phyloP scores from a whole-genome alignment of 495 filamentous ascomycete genomes.

The Penicillium steckii region DNA sequence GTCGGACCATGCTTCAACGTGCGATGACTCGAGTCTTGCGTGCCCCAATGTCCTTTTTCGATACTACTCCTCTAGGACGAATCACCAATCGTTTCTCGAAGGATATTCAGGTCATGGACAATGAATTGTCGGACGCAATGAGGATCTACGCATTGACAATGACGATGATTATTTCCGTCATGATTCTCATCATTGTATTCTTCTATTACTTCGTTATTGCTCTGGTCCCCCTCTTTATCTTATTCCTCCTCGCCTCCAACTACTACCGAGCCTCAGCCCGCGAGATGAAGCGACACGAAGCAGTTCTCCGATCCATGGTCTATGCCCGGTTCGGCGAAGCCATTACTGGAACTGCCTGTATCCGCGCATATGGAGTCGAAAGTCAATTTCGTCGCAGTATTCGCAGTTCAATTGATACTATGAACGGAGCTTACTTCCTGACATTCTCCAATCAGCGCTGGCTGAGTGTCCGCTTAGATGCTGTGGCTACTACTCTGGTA shows the following conservation, averaged over 20 bases:
- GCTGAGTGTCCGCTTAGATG: constrained; percentile 81
- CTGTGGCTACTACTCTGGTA: constrained; percentile 76
- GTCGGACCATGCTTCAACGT: constrained; percentile 77
- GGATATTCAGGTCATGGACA: constrained; percentile 95
- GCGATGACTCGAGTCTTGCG: constrained; percentile 79
- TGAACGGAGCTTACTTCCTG: constrained; percentile 91
- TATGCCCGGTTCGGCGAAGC: constrained; percentile 93
- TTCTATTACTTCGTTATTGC: constrained; percentile 93
- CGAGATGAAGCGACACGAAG: constrained; percentile 91
- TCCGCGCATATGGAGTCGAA: constrained; percentile 84
- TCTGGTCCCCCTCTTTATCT: constrained; percentile 71
- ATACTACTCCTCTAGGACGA: constrained; percentile 92
- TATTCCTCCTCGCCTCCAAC: constrained; percentile 79
- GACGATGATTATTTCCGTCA: constrained; percentile 74
- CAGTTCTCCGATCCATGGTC: constrained; percentile 79
- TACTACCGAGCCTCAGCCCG: constrained; percentile 91
- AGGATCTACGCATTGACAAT: constrained; percentile 90
- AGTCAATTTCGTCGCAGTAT: constrained; percentile 69
- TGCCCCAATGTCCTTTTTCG: constrained; percentile 96
- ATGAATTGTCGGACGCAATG: constrained; percentile 84
- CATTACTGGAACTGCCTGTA: constrained; percentile 76
- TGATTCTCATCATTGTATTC: constrained; percentile 85
- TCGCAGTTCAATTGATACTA: constrained; percentile 71
- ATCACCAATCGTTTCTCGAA: constrained; percentile 97
- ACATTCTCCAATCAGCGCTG: constrained; percentile 94